phyloP scores from a whole-genome alignment of 768 basidiomycete genomes.

The Mycena olivaceomarginata region DNA sequence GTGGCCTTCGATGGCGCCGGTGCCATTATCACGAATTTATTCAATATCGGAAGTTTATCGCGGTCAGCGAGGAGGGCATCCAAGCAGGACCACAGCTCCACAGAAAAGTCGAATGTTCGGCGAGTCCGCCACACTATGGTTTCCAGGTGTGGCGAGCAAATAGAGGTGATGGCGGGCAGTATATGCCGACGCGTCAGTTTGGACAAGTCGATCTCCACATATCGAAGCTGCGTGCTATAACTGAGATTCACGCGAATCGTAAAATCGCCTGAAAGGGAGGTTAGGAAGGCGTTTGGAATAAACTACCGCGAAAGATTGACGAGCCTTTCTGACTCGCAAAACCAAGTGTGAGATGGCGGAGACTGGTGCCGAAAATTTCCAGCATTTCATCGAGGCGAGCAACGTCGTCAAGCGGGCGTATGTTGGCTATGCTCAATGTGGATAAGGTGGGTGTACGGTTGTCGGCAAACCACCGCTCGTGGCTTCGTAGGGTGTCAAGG shows the following conservation, averaged over 20 bases:
- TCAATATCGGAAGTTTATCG: conserved; percentile 7
- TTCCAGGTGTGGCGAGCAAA: conserved; percentile 27
- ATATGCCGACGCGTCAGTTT: conserved; percentile 33
- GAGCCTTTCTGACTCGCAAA: conserved; percentile 30
- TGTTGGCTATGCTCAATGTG: conserved; percentile 16
- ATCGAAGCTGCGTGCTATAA: conserved; percentile 26
- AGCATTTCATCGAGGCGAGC: conserved; percentile 32
- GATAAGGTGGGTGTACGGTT: conserved; percentile 18
- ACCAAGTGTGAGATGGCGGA: conserved; percentile 36
- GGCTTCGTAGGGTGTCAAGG: conserved; percentile 24
- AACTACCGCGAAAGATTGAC: not conserved
- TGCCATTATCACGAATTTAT: conserved; percentile 13
- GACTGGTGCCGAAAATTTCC: conserved; percentile 4
- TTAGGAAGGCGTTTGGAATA: not conserved
- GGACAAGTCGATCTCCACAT: conserved; percentile 35
- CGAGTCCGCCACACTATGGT: conserved; percentile 38
- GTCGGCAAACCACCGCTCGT: conserved; percentile 40
- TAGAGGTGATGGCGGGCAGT: conserved; percentile 4
- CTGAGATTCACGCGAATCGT: conserved; percentile 22
- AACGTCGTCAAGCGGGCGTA: conserved; percentile 35
- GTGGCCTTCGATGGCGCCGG: not conserved
- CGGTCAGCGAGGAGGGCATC: conserved; percentile 31
- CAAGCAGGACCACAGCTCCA: conserved; percentile 23
- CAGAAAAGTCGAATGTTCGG: conserved; percentile 10
- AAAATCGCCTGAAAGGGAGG: conserved; percentile 26